These are phyloP conservation scores for Vanilla planifolia DNA, from an alignment of 106 monocot species.

Conservation along the genomic window DNA sequence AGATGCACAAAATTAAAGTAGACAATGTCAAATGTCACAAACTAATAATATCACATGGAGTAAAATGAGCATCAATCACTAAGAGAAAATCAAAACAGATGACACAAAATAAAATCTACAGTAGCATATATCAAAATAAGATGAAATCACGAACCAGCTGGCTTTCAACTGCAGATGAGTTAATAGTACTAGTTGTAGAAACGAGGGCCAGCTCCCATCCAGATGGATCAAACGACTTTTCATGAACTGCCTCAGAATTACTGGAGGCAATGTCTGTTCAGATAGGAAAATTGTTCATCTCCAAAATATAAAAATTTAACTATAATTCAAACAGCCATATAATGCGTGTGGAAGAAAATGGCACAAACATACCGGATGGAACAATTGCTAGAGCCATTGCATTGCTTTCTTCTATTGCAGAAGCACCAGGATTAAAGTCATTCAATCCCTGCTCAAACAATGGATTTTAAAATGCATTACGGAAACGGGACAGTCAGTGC, in stretches of 20 bases:
- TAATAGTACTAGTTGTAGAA: slow-evolving; percentile 37
- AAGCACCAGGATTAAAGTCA: slow-evolving; percentile 56
- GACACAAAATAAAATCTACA: too few relatives aligned
- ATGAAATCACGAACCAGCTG: slow-evolving; percentile 50
- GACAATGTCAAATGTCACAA: too few relatives aligned
- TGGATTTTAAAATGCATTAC: neutral
- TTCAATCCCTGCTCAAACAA: slow-evolving; percentile 53
- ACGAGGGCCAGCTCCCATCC: slow-evolving; percentile 99
- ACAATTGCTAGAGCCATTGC: slow-evolving; percentile 88
- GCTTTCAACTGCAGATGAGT: slow-evolving; percentile 41
- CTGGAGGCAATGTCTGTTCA: slow-evolving; percentile 19
- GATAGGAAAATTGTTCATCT: neutral
- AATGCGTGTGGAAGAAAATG: slow-evolving; percentile 1
- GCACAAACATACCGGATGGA: slow-evolving; percentile 49
- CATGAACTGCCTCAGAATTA: slow-evolving; percentile 25
- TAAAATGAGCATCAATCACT: too few relatives aligned
- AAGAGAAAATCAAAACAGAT: too few relatives aligned
- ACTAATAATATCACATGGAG: too few relatives aligned
- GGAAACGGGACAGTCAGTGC: too few relatives aligned
- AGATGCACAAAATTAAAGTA: too few relatives aligned
- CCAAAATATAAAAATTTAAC: neutral
- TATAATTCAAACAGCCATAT: neutral
- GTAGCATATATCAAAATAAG: neutral
- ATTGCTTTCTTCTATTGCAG: slow-evolving; percentile 80
- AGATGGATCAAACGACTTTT: slow-evolving; percentile 75